Base-by-base conservation (phyloP, 805 yeast species). In the Nakazawaea anatomiae region DNA sequence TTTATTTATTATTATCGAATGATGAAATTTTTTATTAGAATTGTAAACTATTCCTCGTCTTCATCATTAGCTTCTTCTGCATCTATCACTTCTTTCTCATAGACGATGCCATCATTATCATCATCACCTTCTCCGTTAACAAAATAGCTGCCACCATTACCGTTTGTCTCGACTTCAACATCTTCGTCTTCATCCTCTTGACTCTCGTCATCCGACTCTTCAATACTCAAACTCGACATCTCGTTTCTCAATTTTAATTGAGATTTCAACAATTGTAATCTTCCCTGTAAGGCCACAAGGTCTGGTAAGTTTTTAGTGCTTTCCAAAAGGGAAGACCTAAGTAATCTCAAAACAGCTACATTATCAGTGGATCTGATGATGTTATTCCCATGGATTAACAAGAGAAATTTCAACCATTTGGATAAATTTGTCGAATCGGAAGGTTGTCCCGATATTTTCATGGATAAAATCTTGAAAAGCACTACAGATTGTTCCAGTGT, bases 371-470 rank as follows among this genome's bases (percentile, higher is more conserved):
- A 71, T 35, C 75, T 71, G 11, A 79, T 73, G 18, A 85, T 70
- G 55, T 83, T 77, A 1, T 88, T 79, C 29, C 91, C 89, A 60
- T 85, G 87, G 11, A 78, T 68, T 30, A 90, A 74, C 53, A 91
- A 69, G 14, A 88, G 58, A 89, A 94, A 89, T 64, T 87, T 87
- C 48, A 91, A 72, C 97, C 97, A 92, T 74, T 68, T 52, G 68
- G 66, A 58, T 50, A 54, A 44, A 45, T 74, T 73, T 5, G 76
- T 77, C 5, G 82, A 71, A 46, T 85, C 71, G 52, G 76, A 72
- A 4, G 84, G 80, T 38, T 74, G 73, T 57, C 82, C 77, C 1
- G 82, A 73, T 42, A 83, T 65, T 46, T 72, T 67, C 39, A 70
- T 70, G 4, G 79, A 74, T 30, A 79, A 64, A 41, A 65, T 64